Evolutionary conservation across 208 protist genomes (phyloP).

Genomic region (Leptomonas pyrrhocoris): DNA sequence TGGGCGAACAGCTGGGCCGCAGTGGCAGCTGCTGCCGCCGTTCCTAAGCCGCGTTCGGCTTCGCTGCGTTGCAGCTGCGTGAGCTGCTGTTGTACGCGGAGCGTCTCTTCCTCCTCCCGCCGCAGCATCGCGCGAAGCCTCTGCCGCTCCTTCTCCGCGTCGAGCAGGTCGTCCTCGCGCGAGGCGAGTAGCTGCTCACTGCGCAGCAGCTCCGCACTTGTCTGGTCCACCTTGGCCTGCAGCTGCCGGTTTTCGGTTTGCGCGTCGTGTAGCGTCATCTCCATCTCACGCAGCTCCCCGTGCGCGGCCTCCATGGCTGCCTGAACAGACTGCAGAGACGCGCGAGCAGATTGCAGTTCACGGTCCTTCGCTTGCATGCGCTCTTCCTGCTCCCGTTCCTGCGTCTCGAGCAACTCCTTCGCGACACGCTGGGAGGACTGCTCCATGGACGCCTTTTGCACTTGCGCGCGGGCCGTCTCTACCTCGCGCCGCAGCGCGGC

Average conservation of each 20-base stretch:
- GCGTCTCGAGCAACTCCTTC: conserved; percentile 10
- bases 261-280: conserved; percentile 22
- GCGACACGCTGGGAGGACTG: conserved; percentile 19
- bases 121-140: conserved; percentile 31
- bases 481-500: conserved; percentile 9
- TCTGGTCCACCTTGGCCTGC: conserved; percentile 29
- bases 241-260: conserved; percentile 24
- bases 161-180: conserved; percentile 36
- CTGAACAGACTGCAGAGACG: conserved; percentile 10
- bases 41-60: conserved; percentile 8
- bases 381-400: conserved; percentile 18
- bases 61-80: conserved; percentile 21
- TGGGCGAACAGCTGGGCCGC: not conserved
- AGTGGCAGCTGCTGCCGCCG: not conserved
- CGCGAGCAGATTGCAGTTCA: conserved; percentile 18
- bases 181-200: conserved; percentile 32
- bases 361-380: conserved; percentile 16
- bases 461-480: conserved; percentile 6
- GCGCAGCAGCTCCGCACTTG: conserved; percentile 28
- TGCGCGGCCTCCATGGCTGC: conserved; percentile 17
- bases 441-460: conserved; percentile 12
- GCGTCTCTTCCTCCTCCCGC: conserved; percentile 44
- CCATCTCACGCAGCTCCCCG: conserved; percentile 18
- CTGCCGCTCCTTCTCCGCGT: conserved; percentile 40
- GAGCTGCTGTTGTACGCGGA: conserved; percentile 23